phyloP scores from a whole-genome alignment of 495 filamentous ascomycete species.

The Friedmanniomyces simplex region DNA sequence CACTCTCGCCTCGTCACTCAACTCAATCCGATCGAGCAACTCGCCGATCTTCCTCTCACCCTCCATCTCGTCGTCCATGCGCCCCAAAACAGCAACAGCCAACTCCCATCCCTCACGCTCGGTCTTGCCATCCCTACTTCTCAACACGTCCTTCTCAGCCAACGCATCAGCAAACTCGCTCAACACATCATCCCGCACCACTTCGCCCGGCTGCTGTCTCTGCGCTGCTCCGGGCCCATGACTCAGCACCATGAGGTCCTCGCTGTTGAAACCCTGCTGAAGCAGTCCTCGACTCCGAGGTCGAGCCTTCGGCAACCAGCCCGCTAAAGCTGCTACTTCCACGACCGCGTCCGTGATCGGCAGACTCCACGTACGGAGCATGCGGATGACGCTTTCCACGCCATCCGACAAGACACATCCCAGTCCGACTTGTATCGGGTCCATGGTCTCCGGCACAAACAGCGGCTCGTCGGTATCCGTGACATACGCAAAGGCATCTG shows the following conservation, averaged over 20 bases:
- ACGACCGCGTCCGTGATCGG: constrained; percentile 63
- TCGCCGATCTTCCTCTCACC: constrained; percentile 58
- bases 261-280: constrained; percentile 32
- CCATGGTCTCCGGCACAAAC: constrained; percentile 61
- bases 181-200: constrained; percentile 58
- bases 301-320: constrained; percentile 49
- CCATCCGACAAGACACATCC: constrained; percentile 71
- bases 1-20: constrained; percentile 54
- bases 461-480: constrained; percentile 37
- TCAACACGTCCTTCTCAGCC: constrained; percentile 33
- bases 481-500: constrained; percentile 40
- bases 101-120: constrained; percentile 73
- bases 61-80: constrained; percentile 54
- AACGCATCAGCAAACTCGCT: constrained; percentile 56
- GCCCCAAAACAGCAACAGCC: constrained; percentile 61
- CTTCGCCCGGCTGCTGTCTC: neutral
- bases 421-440: constrained; percentile 63
- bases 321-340: constrained; percentile 62
- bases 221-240: constrained; percentile 35
- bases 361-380: constrained; percentile 68
- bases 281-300: constrained; percentile 6
- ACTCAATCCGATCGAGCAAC: constrained; percentile 42
- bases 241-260: constrained; percentile 52
- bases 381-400: constrained; percentile 57
- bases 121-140: constrained; percentile 26